Percentiles rank a stretch among this genome's conserved stretches.
Conservation (phyloP, 257 asterid species). For the Jaltomata sinuosa region DNA sequence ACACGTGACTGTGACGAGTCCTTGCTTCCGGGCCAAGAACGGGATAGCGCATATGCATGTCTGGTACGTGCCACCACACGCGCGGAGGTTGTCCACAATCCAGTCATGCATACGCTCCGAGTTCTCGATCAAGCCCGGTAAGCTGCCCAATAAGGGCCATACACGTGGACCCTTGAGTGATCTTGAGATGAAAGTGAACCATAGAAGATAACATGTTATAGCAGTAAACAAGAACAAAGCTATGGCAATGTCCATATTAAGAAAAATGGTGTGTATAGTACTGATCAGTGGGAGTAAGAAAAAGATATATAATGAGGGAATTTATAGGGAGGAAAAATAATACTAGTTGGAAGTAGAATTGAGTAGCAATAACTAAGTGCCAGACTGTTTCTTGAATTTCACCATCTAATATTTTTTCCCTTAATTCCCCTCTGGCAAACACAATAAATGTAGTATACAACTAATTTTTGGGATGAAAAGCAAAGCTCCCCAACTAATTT, state of each 20-base stretch:
- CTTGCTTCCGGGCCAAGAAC: slow-evolving; percentile 77
- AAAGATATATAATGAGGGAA: background rate
- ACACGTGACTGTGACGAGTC: slow-evolving; percentile 81
- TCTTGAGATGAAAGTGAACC: slow-evolving; percentile 85
- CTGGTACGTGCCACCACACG: slow-evolving; percentile 90
- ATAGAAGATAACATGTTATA: slow-evolving; percentile 57
- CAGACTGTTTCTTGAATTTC: slow-evolving; percentile 66
- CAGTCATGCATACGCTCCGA: slow-evolving; percentile 84
- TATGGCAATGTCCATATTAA: slow-evolving; percentile 43
- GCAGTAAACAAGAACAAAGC: slow-evolving; percentile 58
- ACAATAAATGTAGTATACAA: slow-evolving; percentile 71
- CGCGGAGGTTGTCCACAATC: slow-evolving; percentile 88
- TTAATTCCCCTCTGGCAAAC: slow-evolving; percentile 20
- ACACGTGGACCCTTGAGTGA: slow-evolving; percentile 84
- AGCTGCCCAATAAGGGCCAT: slow-evolving; percentile 89
- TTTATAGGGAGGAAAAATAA: slow-evolving; percentile 46
- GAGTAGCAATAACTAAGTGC: slow-evolving; percentile 38
- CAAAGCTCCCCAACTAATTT: slow-evolving; percentile 38
- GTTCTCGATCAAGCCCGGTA: slow-evolving; percentile 75
- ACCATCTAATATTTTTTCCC: slow-evolving; percentile 34
- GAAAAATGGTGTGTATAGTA: background rate
- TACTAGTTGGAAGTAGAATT: slow-evolving; percentile 3
- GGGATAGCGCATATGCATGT: slow-evolving; percentile 86
- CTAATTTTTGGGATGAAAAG: background rate
- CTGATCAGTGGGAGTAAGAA: background rate